Conservation (phyloP, 2,329 filamentous ascomycete genomes). For the Phoma herbarum region DNA sequence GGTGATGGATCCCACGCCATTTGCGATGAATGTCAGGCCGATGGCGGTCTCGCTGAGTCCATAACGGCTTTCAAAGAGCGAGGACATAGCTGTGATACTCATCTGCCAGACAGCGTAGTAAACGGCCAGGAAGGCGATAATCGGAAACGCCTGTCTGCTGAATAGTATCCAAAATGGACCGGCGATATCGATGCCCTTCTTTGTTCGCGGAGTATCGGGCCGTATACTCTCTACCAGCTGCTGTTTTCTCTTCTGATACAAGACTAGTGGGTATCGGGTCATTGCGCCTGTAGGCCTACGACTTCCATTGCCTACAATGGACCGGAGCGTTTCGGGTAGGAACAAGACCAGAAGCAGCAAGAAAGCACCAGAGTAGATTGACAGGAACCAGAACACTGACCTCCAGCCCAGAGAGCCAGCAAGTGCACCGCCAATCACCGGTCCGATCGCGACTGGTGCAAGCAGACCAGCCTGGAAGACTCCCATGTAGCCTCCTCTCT, state of each 20-base stretch:
- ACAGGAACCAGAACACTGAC: background rate
- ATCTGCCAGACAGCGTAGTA: background rate
- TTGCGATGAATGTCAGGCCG: background rate
- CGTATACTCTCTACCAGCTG: background rate
- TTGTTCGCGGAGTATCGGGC: background rate
- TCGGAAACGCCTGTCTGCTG: background rate
- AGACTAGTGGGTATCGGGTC: background rate
- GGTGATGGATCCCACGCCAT: background rate
- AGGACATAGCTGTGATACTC: background rate
- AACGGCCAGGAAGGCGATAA: background rate
- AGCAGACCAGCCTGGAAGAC: background rate
- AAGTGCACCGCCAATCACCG: background rate
- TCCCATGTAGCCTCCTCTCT: background rate
- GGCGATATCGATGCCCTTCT: background rate
- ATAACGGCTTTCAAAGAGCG: background rate
- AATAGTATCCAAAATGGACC: background rate
- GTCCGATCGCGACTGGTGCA: background rate
- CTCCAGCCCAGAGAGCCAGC: background rate
- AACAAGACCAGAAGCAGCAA: background rate
- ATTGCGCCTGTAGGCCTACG: background rate
- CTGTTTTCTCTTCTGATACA: background rate
- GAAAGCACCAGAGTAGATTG: background rate
- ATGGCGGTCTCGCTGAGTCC: background rate
- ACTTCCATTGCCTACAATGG: background rate
- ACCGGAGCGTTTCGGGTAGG: background rate